Conservation (phyloP, 495 filamentous ascomycete genomes). For the Penicillium turbatum region DNA sequence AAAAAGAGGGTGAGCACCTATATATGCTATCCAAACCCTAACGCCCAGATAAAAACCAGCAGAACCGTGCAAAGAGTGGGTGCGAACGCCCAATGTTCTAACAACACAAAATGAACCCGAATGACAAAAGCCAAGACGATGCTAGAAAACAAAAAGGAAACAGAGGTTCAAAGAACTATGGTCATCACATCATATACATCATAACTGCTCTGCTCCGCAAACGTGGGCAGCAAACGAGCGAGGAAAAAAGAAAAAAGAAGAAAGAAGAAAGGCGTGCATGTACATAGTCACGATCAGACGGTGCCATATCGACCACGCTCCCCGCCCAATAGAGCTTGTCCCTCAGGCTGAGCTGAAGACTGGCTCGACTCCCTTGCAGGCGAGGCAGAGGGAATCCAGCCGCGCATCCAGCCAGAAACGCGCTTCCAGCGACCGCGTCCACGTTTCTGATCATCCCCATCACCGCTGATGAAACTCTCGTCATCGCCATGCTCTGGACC, state of each 20-base stretch:
- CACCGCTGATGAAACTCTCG: conserved; percentile 16
- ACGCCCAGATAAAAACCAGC: background rate
- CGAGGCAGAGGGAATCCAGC: conserved; percentile 55
- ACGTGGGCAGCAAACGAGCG: background rate
- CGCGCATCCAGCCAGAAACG: conserved; percentile 65
- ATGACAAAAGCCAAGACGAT: background rate
- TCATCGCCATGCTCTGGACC: conserved; percentile 28
- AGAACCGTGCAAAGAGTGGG: background rate
- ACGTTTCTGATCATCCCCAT: conserved; percentile 33
- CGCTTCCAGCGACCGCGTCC: conserved; percentile 48
- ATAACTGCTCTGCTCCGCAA: conserved; percentile 1
- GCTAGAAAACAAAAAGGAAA: background rate
- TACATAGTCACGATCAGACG: conserved; percentile 19
- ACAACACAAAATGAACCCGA: background rate
- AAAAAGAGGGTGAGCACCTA: background rate
- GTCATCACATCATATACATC: conserved; percentile 21
- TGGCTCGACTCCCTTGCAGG: conserved; percentile 18
- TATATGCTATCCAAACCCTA: background rate
- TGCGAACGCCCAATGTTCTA: background rate
- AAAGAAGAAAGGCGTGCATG: conserved; percentile 2
- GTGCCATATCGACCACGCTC: conserved; percentile 36
- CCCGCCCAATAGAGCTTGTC: conserved; percentile 30
- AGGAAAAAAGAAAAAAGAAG: background rate
- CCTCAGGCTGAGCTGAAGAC: conserved; percentile 19
- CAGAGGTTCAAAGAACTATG: background rate